These are phyloP conservation scores for Fusarium concolor DNA, from an alignment of 2,329 filamentous ascomycete genomes.

Conservation along the genomic window DNA sequence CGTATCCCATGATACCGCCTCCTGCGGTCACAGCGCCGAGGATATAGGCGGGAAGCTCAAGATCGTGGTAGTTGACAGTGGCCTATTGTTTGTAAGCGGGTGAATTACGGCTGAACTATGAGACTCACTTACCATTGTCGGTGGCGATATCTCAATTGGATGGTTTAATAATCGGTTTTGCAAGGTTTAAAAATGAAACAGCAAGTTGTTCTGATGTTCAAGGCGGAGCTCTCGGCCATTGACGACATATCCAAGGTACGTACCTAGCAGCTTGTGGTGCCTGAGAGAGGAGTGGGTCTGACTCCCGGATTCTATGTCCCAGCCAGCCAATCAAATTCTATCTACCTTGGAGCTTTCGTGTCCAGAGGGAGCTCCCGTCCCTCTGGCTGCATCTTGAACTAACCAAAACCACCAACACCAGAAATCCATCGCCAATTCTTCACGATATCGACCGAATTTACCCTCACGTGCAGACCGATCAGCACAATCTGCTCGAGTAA, in stretches of 20 bases:
- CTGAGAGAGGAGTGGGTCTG: background rate
- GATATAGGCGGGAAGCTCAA: slow-evolving; percentile 74
- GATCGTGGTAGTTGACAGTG: slow-evolving; percentile 36
- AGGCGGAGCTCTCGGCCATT: slow-evolving; percentile 27
- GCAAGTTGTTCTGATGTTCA: background rate
- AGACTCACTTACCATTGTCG: slow-evolving; percentile 21
- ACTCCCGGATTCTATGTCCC: slow-evolving; percentile 23
- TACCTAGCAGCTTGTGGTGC: background rate
- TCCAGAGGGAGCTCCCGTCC: slow-evolving; percentile 45
- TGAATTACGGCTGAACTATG: too few relatives aligned
- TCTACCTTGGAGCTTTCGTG: slow-evolving; percentile 53
- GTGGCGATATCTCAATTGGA: background rate
- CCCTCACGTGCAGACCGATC: slow-evolving; percentile 11
- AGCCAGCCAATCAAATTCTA: slow-evolving; percentile 49
- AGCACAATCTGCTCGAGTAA: background rate
- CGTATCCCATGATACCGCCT: slow-evolving; percentile 89
- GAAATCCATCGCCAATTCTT: slow-evolving; percentile 14
- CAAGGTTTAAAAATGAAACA: background rate
- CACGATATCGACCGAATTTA: slow-evolving; percentile 7
- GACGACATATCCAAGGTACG: slow-evolving; percentile 33
- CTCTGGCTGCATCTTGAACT: slow-evolving; percentile 25
- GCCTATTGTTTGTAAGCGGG: slow-evolving; percentile 18
- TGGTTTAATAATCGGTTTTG: background rate
- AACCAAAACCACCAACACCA: slow-evolving; percentile 18
- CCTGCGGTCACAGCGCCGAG: slow-evolving; percentile 85